These are phyloP conservation scores for Pseudonectria buxi DNA, from an alignment of 2,329 filamentous ascomycete species.

Conservation along the genomic window DNA sequence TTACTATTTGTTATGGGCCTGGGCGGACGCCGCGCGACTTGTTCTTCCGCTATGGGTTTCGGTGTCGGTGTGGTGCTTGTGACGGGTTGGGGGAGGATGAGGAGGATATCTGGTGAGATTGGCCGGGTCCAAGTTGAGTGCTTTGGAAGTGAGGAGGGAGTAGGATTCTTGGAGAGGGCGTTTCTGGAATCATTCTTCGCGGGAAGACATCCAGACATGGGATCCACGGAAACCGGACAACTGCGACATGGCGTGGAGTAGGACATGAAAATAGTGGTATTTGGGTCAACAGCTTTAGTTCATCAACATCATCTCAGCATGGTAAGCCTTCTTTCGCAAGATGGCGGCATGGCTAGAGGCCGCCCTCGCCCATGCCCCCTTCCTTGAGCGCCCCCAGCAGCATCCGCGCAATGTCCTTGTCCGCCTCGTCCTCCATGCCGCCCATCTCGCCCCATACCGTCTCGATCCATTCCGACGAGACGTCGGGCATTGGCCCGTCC, in stretches of 20 bases:
- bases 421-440: slow-evolving; percentile 22
- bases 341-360: too few relatives aligned
- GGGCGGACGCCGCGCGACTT: slow-evolving; percentile 29
- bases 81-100: slow-evolving; percentile 15
- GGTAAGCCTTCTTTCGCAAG: background rate
- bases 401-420: slow-evolving; percentile 32
- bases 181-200: too few relatives aligned
- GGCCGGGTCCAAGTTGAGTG: too few relatives aligned
- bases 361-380: slow-evolving; percentile 14
- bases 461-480: slow-evolving; percentile 31
- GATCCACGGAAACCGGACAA: too few relatives aligned
- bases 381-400: slow-evolving; percentile 33
- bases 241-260: too few relatives aligned
- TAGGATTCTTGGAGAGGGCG: too few relatives aligned
- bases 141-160: too few relatives aligned
- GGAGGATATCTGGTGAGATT: slow-evolving; percentile 6
- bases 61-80: slow-evolving; percentile 45
- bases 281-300: too few relatives aligned
- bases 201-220: too few relatives aligned
- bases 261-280: too few relatives aligned
- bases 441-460: slow-evolving; percentile 27
- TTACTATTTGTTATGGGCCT: slow-evolving; percentile 44
- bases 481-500: slow-evolving; percentile 22
- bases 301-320: background rate
- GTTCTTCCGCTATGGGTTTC: slow-evolving; percentile 43